Base-by-base conservation (phyloP, 164 flowering plant genomes). In the Annona squamosa region DNA sequence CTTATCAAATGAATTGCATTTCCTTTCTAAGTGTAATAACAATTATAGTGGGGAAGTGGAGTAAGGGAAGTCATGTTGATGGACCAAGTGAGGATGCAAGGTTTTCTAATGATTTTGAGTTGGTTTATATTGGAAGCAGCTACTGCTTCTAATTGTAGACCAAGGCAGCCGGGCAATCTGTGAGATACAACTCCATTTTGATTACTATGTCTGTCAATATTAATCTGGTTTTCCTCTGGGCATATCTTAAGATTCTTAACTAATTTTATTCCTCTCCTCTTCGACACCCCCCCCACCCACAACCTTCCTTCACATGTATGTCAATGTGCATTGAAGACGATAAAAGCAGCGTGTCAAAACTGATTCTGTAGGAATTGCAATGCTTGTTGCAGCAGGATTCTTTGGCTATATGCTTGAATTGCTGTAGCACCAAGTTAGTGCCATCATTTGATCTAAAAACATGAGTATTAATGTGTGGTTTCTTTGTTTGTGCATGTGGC, bases 71-170 rank as follows among this genome's bases (percentile, higher is more conserved):
- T 5, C 97, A 95, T 84, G 85, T 85, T 4, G 98, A 93, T 81
- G 99, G 99, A 18, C 94, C 97, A 67, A 91, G 96, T 76, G 98
- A 89, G 78, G 99, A 91, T 82, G 98, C 98, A 67, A 90, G 85
- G 66, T 95, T 95, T 72, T 95, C 99, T n/a, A 83, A 81, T 71
- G 98, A 95, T 82, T 95, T 95, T 82, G 98, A 93, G 79, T 93
- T 95, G 78, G 86, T 91, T 59, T 95, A 89, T 63, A 73, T 95
- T 56, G 97, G 98, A 79, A 95, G 99, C 83, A 92, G 99, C 76
- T 95, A 98, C 81, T 93, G 96, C 84, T 95, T 18, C 93, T 95
- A 46, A 90, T 95, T 63, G 83, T 93, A 69, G 99, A 93, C 81
- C 84, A 97, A 82, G 98, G 94, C 75, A 90, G 91, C 79, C 87